phyloP scores from a whole-genome alignment of 164 flowering plant genomes.

The Berberis thunbergii region DNA sequence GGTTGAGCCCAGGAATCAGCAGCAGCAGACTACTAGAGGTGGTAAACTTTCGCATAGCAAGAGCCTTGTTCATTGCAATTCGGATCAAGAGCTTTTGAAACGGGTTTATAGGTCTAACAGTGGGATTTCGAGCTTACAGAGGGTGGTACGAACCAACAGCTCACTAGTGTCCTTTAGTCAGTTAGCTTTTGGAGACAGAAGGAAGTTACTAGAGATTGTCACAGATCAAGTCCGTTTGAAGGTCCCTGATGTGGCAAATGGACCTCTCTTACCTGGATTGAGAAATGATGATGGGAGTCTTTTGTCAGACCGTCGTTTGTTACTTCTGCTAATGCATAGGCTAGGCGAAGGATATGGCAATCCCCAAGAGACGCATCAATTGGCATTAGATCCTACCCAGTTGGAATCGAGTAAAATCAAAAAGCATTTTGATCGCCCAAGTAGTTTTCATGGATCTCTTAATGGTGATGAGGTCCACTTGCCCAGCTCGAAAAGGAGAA shows the following conservation, averaged over 20 bases:
- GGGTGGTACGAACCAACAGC: constrained; percentile 22
- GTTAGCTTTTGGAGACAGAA: constrained; percentile 69
- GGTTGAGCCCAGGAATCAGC: constrained; percentile 46
- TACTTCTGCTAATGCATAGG: constrained; percentile 40
- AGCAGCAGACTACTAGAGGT: constrained; percentile 6
- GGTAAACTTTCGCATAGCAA: constrained; percentile 33
- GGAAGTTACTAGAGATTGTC: constrained; percentile 59
- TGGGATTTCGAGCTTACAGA: constrained; percentile 39
- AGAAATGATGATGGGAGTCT: constrained; percentile 28
- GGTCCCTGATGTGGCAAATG: constrained; percentile 31
- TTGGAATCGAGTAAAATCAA: constrained; percentile 36
- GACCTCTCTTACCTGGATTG: constrained; percentile 44
- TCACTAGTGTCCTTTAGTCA: constrained; percentile 43
- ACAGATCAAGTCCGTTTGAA: constrained; percentile 39
- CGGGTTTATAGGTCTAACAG: constrained; percentile 31
- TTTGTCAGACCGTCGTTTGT: constrained; percentile 41
- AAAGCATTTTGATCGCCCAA: constrained; percentile 32
- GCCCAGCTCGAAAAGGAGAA: constrained; percentile 33
- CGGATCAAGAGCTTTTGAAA: constrained; percentile 26
- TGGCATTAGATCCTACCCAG: constrained; percentile 30
- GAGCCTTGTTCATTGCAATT: constrained; percentile 22
- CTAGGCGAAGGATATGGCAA: constrained; percentile 25
- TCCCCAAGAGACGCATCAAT: constrained; percentile 18
- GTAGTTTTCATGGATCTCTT: constrained; percentile 16
- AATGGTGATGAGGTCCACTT: constrained; percentile 26